Percentiles rank a stretch among this genome's conserved stretches.
These are phyloP conservation scores for Suhomyces panamericanus DNA, from an alignment of 1,139 yeast species.

Conservation along the genomic window DNA sequence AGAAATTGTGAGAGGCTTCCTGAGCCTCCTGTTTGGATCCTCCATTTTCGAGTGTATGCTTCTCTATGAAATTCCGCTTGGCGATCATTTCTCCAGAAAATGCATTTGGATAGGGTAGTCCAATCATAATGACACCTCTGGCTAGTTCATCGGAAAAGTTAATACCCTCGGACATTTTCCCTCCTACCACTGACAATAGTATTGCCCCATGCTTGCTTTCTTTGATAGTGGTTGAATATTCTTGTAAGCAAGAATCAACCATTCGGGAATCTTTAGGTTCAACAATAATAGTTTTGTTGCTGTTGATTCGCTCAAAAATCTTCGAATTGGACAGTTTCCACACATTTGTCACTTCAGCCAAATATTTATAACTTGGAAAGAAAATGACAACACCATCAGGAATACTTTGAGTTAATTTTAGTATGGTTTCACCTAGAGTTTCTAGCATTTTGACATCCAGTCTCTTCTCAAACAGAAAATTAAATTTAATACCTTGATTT, in stretches of 20 bases:
- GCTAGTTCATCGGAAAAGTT: constrained; percentile 87
- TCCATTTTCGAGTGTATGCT: constrained; percentile 39
- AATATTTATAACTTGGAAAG: constrained; percentile 80
- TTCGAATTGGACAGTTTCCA: constrained; percentile 48
- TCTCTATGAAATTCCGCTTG: constrained; percentile 64
- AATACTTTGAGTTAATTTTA: constrained; percentile 43
- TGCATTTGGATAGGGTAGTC: constrained; percentile 87
- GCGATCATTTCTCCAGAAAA: constrained; percentile 82
- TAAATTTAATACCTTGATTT: constrained; percentile 36
- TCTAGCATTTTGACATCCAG: constrained; percentile 45
- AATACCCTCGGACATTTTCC: constrained; percentile 91
- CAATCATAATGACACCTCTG: constrained; percentile 83
- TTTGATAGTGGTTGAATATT: constrained; percentile 47
- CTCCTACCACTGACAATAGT: constrained; percentile 87
- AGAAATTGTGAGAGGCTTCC: constrained; percentile 56
- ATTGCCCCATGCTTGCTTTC: constrained; percentile 53
- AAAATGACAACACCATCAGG: constrained; percentile 82
- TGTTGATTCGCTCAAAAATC: constrained; percentile 33
- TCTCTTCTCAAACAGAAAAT: constrained; percentile 71
- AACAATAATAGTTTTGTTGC: constrained; percentile 47
- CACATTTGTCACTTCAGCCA: constrained; percentile 45
- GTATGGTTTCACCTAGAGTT: constrained; percentile 53
- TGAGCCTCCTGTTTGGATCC: constrained; percentile 42
- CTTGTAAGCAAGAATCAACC: constrained; percentile 47
- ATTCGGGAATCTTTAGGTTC: constrained; percentile 53